Conservation (phyloP, 495 filamentous ascomycete species). For the Geopyxis carbonaria region DNA sequence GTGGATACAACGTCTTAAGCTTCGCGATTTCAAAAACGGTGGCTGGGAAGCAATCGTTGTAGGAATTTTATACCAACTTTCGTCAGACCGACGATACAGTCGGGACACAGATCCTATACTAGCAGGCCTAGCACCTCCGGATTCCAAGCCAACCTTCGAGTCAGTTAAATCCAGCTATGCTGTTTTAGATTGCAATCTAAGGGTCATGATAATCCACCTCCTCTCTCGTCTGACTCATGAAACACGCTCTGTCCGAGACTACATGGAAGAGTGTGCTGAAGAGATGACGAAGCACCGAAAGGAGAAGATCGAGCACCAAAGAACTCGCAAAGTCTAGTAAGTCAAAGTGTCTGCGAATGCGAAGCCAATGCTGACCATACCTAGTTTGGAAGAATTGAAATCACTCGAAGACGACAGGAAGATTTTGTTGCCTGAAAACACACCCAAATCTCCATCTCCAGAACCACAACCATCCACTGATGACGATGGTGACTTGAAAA, state of each 20-base stretch:
- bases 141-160: conserved; percentile 52
- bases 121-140: conserved; percentile 56
- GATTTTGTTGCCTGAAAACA: conserved; percentile 58
- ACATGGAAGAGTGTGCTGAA: conserved; percentile 77
- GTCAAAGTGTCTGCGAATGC: conserved; percentile 29
- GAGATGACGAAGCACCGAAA: conserved; percentile 88
- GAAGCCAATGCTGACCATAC: conserved; percentile 9
- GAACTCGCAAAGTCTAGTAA: conserved; percentile 65
- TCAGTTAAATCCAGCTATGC: conserved; percentile 56
- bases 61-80: conserved; percentile 70
- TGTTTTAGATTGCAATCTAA: conserved; percentile 61
- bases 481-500: conserved; percentile 46
- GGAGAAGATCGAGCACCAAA: conserved; percentile 84
- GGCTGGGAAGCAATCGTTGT: conserved; percentile 85
- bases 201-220: conserved; percentile 65
- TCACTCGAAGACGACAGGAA: conserved; percentile 75
- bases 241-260: conserved; percentile 66
- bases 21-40: conserved; percentile 73
- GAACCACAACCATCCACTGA: conserved; percentile 28
- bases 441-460: conserved; percentile 47
- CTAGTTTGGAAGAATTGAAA: conserved; percentile 66
- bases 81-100: conserved; percentile 50
- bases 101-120: conserved; percentile 64
- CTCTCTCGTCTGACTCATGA: conserved; percentile 73
- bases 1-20: conserved; percentile 70